These are phyloP conservation scores for Brettanomyces bruxellensis DNA, from an alignment of 805 yeast species.

Conservation along the genomic window DNA sequence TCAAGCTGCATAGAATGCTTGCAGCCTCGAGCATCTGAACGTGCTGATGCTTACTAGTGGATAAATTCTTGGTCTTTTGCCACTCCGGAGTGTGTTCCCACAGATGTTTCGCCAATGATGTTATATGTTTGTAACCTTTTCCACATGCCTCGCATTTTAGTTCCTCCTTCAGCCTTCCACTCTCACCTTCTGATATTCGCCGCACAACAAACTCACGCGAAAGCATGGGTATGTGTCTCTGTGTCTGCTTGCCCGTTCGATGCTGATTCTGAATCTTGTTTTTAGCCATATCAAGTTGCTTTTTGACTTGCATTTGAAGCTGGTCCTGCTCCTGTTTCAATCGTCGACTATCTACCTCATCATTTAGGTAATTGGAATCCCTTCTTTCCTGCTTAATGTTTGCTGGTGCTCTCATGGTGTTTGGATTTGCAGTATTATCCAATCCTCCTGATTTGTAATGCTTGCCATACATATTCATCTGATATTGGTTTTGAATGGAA, in stretches of 20 bases:
- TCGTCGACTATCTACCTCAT: too few species aligned
- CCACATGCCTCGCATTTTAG: conserved; percentile 87
- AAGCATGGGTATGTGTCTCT: conserved; percentile 24
- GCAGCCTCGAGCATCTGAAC: conserved; percentile 77
- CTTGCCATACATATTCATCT: too few species aligned
- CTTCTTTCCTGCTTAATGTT: too few species aligned
- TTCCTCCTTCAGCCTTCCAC: conserved; percentile 77
- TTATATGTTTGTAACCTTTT: conserved; percentile 81
- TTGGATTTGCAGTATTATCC: too few species aligned
- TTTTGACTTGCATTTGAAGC: conserved; percentile 1
- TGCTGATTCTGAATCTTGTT: conserved; percentile 10
- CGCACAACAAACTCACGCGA: conserved; percentile 70
- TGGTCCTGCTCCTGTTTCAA: conserved; percentile 1
- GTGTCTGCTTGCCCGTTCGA: conserved; percentile 26
- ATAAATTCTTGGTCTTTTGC: conserved; percentile 74
- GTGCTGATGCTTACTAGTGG: conserved; percentile 82
- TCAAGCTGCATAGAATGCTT: conserved; percentile 69
- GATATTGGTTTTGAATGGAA: too few species aligned
- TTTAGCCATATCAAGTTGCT: conserved; percentile 1
- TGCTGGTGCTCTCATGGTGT: too few species aligned
- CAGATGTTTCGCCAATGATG: conserved; percentile 78
- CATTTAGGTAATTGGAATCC: too few species aligned
- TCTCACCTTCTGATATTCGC: conserved; percentile 77
- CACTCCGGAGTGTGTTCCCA: conserved; percentile 97
- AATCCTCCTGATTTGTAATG: too few species aligned